phyloP scores from a whole-genome alignment of 768 basidiomycete genomes.

The Crassisporium funariophilum region DNA sequence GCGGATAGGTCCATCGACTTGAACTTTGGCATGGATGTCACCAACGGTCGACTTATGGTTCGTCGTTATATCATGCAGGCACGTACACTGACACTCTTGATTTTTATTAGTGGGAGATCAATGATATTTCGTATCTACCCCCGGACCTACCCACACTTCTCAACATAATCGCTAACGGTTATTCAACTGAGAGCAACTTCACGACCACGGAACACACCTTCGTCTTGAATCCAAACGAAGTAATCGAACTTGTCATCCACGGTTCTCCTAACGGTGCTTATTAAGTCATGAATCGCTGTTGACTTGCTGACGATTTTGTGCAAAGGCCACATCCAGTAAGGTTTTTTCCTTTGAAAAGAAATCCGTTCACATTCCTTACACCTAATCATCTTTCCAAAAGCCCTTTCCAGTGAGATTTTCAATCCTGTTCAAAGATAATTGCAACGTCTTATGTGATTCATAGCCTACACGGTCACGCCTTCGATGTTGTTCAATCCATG shows the following conservation, averaged over 20 bases:
- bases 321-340: constrained; percentile 19
- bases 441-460: not conserved
- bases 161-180: constrained; percentile 25
- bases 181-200: constrained; percentile 20
- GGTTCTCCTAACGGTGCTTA: constrained; percentile 24
- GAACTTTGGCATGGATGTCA: constrained; percentile 19
- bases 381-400: constrained; percentile 42
- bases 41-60: constrained; percentile 15
- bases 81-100: constrained; percentile 27
- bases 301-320: not conserved
- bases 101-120: constrained; percentile 32
- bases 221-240: constrained; percentile 25
- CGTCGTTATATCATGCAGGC: not conserved
- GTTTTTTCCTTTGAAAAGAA: too few relatives aligned
- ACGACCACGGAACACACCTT: constrained; percentile 29
- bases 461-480: constrained; percentile 28
- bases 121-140: constrained; percentile 31
- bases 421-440: not conserved
- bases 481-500: constrained; percentile 42
- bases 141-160: constrained; percentile 56
- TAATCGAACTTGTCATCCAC: constrained; percentile 27
- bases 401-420: constrained; percentile 18
- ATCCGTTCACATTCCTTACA: not conserved
- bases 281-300: constrained; percentile 19
- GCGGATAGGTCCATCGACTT: constrained; percentile 22